These are phyloP conservation scores for Chaetomium sp. DNA, from an alignment of 2,329 filamentous ascomycete species.

Conservation along the genomic window DNA sequence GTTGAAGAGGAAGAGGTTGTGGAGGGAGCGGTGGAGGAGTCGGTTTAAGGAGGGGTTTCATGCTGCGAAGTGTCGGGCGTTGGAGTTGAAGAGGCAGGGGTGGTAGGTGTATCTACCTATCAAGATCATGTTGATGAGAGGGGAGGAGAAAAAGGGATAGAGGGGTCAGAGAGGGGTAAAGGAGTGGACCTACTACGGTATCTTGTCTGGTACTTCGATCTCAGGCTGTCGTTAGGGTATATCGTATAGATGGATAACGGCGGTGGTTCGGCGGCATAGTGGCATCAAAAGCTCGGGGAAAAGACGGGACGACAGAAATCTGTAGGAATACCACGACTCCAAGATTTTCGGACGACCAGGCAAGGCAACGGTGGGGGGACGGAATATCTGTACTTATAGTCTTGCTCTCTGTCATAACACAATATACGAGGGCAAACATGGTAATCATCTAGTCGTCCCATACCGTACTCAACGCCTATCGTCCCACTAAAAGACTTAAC, in stretches of 20 bases:
- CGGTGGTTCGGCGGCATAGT: not conserved
- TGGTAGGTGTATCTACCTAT: constrained; percentile 47
- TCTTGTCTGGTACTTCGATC: too few relatives aligned
- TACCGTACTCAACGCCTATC: too few relatives aligned
- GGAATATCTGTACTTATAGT: too few relatives aligned
- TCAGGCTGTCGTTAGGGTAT: too few relatives aligned
- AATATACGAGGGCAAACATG: too few relatives aligned
- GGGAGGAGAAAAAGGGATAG: not conserved
- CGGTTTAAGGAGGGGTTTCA: constrained; percentile 65
- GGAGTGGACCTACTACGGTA: too few relatives aligned
- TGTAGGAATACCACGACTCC: not conserved
- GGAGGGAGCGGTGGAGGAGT: constrained; percentile 60
- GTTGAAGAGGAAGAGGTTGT: constrained; percentile 69
- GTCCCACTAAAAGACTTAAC: too few relatives aligned
- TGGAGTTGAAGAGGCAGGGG: constrained; percentile 67
- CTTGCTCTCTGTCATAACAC: too few relatives aligned
- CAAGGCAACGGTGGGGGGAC: too few relatives aligned
- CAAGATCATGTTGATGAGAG: too few relatives aligned
- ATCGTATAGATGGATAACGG: not conserved
- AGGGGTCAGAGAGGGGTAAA: not conserved
- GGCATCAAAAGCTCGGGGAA: not conserved
- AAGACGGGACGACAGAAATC: not conserved
- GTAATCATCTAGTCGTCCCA: too few relatives aligned
- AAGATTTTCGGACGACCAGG: not conserved
- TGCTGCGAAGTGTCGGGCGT: constrained; percentile 56